These are phyloP conservation scores for Pilatotrama ljubarskyi DNA, from an alignment of 768 basidiomycete genomes.

Conservation along the genomic window DNA sequence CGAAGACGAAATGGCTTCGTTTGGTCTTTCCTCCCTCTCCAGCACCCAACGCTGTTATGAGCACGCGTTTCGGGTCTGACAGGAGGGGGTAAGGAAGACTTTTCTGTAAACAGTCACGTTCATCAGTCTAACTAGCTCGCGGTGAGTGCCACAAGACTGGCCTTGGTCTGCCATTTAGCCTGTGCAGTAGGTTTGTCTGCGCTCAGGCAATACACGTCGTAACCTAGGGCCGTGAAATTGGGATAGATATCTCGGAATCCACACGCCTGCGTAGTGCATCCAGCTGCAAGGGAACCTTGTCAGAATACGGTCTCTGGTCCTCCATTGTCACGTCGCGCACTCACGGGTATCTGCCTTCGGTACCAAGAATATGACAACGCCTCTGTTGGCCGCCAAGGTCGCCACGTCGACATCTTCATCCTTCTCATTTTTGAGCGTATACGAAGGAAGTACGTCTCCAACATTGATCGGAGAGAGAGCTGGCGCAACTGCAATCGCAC, in stretches of 20 bases:
- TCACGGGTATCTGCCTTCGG: slow-evolving; percentile 85
- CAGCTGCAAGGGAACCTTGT: slow-evolving; percentile 46
- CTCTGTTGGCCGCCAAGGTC: slow-evolving; percentile 63
- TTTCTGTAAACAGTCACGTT: slow-evolving; percentile 50
- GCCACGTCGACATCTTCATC: slow-evolving; percentile 74
- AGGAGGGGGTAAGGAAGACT: slow-evolving; percentile 82
- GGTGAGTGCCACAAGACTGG: slow-evolving; percentile 29
- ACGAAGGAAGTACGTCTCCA: slow-evolving; percentile 72
- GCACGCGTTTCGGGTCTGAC: slow-evolving; percentile 80
- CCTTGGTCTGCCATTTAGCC: slow-evolving; percentile 86
- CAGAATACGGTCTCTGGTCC: neutral
- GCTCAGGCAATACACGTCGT: slow-evolving; percentile 82
- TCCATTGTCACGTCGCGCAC: slow-evolving; percentile 31
- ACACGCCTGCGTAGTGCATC: slow-evolving; percentile 93
- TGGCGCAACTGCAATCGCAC: slow-evolving; percentile 14
- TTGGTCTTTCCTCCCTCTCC: slow-evolving; percentile 79
- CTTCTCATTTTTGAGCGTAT: slow-evolving; percentile 83
- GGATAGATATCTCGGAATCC: slow-evolving; percentile 84
- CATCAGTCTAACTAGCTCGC: neutral
- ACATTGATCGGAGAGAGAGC: slow-evolving; percentile 50
- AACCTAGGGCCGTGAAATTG: slow-evolving; percentile 67
- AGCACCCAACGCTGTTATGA: slow-evolving; percentile 83
- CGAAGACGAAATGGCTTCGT: slow-evolving; percentile 93
- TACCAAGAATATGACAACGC: slow-evolving; percentile 80
- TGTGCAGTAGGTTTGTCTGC: slow-evolving; percentile 75